Base-by-base conservation (phyloP, 805 yeast genomes). In the Barnettozyma botsteinii region DNA sequence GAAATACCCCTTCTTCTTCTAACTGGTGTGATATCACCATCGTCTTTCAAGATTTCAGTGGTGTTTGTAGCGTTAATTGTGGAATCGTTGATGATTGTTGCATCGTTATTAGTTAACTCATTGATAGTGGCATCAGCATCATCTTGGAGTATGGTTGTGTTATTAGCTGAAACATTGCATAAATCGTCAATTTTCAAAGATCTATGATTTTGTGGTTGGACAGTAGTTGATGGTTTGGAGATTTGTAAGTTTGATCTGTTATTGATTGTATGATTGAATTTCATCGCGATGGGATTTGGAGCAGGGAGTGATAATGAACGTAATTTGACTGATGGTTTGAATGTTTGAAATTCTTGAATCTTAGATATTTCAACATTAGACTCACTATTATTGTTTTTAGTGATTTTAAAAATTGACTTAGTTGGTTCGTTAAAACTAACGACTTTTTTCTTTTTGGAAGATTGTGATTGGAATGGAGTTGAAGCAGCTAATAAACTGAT, bases 401-500 rank as follows among this genome's bases (percentile, higher is more conserved):
- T 7, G 17, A 33, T 23, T 18, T 23, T 20, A 24, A 31, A 18
- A 31, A n/a, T 23, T 13, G 19, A 28, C 13, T 37, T 37, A 1
- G 28, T 14, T 24, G 38, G 36, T 14, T 48, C n/a, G 41, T 46
- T 15, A 40, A 52, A 51, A 2, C 51, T 31, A 24, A n/a, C n/a
- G n/a, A 50, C 57, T 19, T 39, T 42, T 32, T 54, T 55, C 37
- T 48, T 47, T 32, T 18, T 12, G 26, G 24, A 33, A 33, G 34
- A 21, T 13, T 18, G 17, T 9, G 37, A n/a, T 9, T 42, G 50
- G 15, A 55, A 30, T 19, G 62, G 62, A 1, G 61, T 56, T 5
- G 62, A 57, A 3, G 61, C 66, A 7, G 66, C 70, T 31, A 66
- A 39, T 6, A 65, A 46, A 38, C 64, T 64, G 15, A 59, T 57